phyloP scores from a whole-genome alignment of 805 yeast genomes.

The Wickerhamiella occidentalis region DNA sequence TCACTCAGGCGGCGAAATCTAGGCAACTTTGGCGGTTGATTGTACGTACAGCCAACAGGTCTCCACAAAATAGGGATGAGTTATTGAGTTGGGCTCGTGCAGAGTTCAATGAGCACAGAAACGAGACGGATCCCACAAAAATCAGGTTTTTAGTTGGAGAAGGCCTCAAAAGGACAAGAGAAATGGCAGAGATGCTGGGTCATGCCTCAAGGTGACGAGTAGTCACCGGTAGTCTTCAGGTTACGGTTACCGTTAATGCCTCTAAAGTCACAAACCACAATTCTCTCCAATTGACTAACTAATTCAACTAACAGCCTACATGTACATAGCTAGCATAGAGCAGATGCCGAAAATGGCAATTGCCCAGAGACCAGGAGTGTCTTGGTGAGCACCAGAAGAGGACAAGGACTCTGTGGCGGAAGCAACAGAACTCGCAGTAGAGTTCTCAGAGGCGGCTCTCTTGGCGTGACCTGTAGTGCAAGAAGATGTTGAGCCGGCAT shows the following conservation, averaged over 20 bases:
- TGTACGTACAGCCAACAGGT: slow-evolving; percentile 25
- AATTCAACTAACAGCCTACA: no score
- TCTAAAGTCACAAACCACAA: no score
- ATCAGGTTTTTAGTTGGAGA: slow-evolving; percentile 26
- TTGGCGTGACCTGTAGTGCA: no score
- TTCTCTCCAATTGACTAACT: no score
- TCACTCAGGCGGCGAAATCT: slow-evolving; percentile 28
- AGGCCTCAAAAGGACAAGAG: slow-evolving; percentile 27
- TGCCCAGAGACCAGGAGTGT: no score
- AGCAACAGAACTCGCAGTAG: no score
- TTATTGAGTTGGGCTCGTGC: slow-evolving; percentile 27
- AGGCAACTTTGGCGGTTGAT: slow-evolving; percentile 27
- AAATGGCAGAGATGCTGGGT: slow-evolving; percentile 22
- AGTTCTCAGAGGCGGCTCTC: neutral
- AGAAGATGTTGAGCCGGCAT: neutral
- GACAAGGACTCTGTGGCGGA: no score
- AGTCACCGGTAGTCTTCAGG: no score
- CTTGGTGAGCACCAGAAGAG: no score
- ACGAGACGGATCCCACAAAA: slow-evolving; percentile 25
- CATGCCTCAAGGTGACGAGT: neutral
- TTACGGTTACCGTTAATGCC: no score
- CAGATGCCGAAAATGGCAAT: no score
- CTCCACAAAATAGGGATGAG: slow-evolving; percentile 22
- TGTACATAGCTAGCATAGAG: no score
- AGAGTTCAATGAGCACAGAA: slow-evolving; percentile 24